Evolutionary conservation across 2,329 filamentous ascomycete genomes (phyloP), one percentile per base, ranked within the genome.

Genomic region (Scytalidium sp.): DNA sequence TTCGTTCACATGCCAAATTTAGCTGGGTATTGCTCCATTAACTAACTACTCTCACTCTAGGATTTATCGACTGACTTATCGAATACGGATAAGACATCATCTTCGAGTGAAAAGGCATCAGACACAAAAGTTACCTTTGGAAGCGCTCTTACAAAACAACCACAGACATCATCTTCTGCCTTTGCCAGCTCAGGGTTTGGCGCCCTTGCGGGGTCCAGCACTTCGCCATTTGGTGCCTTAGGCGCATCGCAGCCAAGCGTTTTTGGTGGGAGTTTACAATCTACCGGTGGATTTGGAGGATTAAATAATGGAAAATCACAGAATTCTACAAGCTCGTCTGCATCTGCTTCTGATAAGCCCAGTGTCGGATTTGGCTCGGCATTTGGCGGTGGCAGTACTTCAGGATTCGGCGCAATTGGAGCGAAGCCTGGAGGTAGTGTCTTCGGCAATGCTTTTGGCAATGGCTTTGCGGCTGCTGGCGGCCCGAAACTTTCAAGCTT

Each of bases 151-250:
- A 55, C 51, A 52, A 53, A 63, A 56, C 60, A 64, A 67, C 45
- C 66, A 64, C 45, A 67, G 61, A 78, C 81, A 17, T 82, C 85
- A 6, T 54, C 75, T 11, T 79, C 80, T 9, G 81, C 84, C 5
- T 91, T 91, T 65, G 81, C 82, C 19, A 76, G 75, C 43, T 91
- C 87, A 3, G 81, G 79, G 17, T 84, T 91, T 61, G 80, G 84
- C 46, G 82, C 84, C 46, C 79, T 90, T 49, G 77, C 85, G 7
- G 71, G 78, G 20, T 78, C 80, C 4, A 72, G 73, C 32, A 71
- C 78, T 21, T 90, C 86, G 3, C 83, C 83, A 0, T 89, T 89
- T 62, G 81, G 82, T 36, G 65, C 73, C 17, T 62, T 86, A 41
- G 78, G 77, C 39, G 65, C 66, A 63, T 70, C 68, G 5, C 72